Conservation (phyloP, 73 alveolate genomes). For the Paramecium sexaurelia region DNA sequence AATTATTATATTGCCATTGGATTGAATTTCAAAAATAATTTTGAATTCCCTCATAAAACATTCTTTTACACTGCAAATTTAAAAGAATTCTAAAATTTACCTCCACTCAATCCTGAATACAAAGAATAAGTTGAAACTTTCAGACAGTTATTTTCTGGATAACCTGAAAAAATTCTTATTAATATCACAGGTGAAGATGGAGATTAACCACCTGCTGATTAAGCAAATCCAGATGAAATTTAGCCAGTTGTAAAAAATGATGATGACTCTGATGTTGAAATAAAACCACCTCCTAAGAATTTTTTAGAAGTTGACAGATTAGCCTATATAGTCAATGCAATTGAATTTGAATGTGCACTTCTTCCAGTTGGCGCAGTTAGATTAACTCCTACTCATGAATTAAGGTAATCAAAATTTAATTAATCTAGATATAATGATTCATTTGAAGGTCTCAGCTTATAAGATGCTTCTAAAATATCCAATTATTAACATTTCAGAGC, state of each 20-base stretch:
- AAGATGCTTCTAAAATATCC: slow-evolving; percentile 64
- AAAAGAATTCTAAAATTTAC: slow-evolving; percentile 76
- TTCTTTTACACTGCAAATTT: slow-evolving; percentile 88
- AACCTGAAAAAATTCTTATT: slow-evolving; percentile 68
- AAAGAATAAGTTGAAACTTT: slow-evolving; percentile 74
- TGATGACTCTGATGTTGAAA: slow-evolving; percentile 82
- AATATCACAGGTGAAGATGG: slow-evolving; percentile 73
- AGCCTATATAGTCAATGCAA: slow-evolving; percentile 83
- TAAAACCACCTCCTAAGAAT: slow-evolving; percentile 85
- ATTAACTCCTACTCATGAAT: slow-evolving; percentile 85
- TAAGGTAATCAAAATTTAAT: slow-evolving; percentile 40
- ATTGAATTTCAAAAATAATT: slow-evolving; percentile 85
- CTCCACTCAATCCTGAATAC: slow-evolving; percentile 71
- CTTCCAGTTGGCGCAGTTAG: slow-evolving; percentile 85
- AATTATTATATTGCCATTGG: slow-evolving; percentile 96
- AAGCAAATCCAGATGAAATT: slow-evolving; percentile 71
- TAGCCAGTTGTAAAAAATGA: slow-evolving; percentile 62
- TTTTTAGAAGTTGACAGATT: slow-evolving; percentile 86
- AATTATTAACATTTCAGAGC: slow-evolving; percentile 89
- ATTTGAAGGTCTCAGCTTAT: slow-evolving; percentile 75
- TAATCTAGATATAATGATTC: slow-evolving; percentile 81
- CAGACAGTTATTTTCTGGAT: slow-evolving; percentile 73
- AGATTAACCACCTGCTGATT: slow-evolving; percentile 70
- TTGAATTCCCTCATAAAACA: slow-evolving; percentile 92
- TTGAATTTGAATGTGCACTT: slow-evolving; percentile 84